Conservation (phyloP, 2,329 filamentous ascomycete species). For the Neofusicoccum laricinum region DNA sequence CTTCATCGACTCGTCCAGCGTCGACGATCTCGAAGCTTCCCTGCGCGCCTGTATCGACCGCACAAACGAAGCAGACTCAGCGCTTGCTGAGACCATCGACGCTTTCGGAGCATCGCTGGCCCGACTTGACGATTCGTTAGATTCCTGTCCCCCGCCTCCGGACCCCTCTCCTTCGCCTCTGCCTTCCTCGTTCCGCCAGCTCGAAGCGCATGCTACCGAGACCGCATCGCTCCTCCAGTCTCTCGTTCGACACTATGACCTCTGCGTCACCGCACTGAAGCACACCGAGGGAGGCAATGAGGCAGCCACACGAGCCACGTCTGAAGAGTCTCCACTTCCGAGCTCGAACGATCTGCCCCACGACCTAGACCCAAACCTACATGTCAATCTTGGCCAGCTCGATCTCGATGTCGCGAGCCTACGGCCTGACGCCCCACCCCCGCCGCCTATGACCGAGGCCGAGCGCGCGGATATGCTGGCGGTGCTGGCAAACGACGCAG, state of each 20-base stretch:
- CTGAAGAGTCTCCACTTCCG: constrained; percentile 29
- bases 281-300: constrained; percentile 69
- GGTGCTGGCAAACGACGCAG: constrained; percentile 70
- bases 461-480: constrained; percentile 81
- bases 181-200: constrained; percentile 46
- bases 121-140: constrained; percentile 46
- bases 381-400: constrained; percentile 18
- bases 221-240: constrained; percentile 81
- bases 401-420: constrained; percentile 21
- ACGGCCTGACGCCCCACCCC: constrained; percentile 38
- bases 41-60: constrained; percentile 70
- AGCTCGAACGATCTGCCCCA: constrained; percentile 10
- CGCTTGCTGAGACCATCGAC: constrained; percentile 51
- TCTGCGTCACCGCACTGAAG: constrained; percentile 86
- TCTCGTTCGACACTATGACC: constrained; percentile 83
- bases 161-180: constrained; percentile 39
- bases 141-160: constrained; percentile 30
- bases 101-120: constrained; percentile 74
- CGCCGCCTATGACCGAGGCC: constrained; percentile 69
- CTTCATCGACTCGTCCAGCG: constrained; percentile 71
- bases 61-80: constrained; percentile 65
- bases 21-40: constrained; percentile 62
- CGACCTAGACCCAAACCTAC: constrained; percentile 11
- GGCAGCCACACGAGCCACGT: constrained; percentile 43
- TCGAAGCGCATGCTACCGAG: constrained; percentile 73